These are phyloP conservation scores for Penstemon eatonii DNA, from an alignment of 257 asterid genomes.

Conservation along the genomic window DNA sequence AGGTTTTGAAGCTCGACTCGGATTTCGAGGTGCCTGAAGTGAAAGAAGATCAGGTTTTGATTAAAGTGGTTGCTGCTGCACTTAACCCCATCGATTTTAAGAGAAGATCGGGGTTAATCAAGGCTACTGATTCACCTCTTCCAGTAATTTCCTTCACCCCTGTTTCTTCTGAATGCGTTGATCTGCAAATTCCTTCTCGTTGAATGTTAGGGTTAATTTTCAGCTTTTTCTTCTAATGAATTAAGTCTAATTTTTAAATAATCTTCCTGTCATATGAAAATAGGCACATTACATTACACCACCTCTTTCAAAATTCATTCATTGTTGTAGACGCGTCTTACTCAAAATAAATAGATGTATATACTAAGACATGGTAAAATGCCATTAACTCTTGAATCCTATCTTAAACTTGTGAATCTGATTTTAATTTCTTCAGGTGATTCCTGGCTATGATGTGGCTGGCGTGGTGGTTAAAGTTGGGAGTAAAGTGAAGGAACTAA, in stretches of 20 bases:
- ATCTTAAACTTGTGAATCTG: neutral
- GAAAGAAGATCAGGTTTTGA: slow-evolving; percentile 72
- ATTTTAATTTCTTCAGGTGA: slow-evolving; percentile 46
- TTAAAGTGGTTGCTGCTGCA: slow-evolving; percentile 86
- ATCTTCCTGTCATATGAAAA: neutral
- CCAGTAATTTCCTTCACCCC: slow-evolving; percentile 51
- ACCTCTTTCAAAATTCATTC: neutral
- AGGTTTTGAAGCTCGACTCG: slow-evolving; percentile 64
- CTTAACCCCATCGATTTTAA: slow-evolving; percentile 89
- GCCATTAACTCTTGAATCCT: neutral
- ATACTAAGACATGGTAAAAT: too few species aligned
- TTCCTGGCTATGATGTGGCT: slow-evolving; percentile 95
- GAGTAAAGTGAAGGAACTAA: slow-evolving; percentile 69
- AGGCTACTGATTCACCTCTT: slow-evolving; percentile 93
- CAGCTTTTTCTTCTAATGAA: neutral
- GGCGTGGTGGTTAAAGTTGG: slow-evolving; percentile 89
- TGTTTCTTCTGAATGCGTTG: neutral
- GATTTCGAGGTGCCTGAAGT: slow-evolving; percentile 61
- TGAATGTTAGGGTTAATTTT: neutral
- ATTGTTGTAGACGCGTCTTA: neutral
- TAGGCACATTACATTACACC: too few species aligned
- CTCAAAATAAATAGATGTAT: neutral
- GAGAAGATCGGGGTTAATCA: slow-evolving; percentile 71
- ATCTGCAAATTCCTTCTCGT: neutral
- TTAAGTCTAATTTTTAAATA: neutral